phyloP scores from a whole-genome alignment of 2,329 filamentous ascomycete genomes.

The Alternaria gaisen region DNA sequence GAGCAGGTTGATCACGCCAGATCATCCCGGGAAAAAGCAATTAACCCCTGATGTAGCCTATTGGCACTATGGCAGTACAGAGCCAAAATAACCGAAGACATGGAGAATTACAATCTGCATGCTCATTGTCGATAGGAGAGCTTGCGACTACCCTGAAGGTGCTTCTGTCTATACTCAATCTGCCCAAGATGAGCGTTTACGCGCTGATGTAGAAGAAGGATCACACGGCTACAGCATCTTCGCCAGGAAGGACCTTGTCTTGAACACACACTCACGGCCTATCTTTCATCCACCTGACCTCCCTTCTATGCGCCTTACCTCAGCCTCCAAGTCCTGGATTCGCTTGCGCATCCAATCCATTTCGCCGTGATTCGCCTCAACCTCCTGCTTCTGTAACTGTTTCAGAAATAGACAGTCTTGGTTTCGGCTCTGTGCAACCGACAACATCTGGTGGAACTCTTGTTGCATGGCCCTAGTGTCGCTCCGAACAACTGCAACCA shows the following conservation, averaged over 20 bases:
- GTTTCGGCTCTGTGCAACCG: slow-evolving; percentile 5
- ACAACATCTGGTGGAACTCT: not conserved
- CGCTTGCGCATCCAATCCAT: slow-evolving; percentile 2
- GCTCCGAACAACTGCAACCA: not conserved
- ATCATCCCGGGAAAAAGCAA: slow-evolving; percentile 7
- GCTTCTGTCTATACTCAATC: not conserved
- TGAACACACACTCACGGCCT: not conserved
- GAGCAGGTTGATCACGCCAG: not conserved
- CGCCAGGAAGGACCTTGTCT: not conserved
- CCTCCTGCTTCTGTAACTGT: not conserved
- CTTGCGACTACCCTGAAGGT: not conserved
- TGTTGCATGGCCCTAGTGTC: slow-evolving; percentile 4
- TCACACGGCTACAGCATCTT: not conserved
- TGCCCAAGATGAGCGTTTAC: slow-evolving; percentile 1
- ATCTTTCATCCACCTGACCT: slow-evolving; percentile 4
- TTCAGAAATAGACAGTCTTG: slow-evolving; percentile 4
- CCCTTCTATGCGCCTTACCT: not conserved
- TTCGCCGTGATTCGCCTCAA: slow-evolving; percentile 3
- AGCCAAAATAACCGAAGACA: not conserved
- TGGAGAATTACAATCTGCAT: not conserved
- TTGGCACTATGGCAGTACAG: not conserved
- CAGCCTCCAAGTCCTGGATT: not conserved
- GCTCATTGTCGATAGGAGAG: not conserved
- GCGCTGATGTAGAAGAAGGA: not conserved
- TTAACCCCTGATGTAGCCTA: not conserved